Evolutionary conservation across 108 stramenopile species (phyloP).

Genomic region (Fistulifera solaris): DNA sequence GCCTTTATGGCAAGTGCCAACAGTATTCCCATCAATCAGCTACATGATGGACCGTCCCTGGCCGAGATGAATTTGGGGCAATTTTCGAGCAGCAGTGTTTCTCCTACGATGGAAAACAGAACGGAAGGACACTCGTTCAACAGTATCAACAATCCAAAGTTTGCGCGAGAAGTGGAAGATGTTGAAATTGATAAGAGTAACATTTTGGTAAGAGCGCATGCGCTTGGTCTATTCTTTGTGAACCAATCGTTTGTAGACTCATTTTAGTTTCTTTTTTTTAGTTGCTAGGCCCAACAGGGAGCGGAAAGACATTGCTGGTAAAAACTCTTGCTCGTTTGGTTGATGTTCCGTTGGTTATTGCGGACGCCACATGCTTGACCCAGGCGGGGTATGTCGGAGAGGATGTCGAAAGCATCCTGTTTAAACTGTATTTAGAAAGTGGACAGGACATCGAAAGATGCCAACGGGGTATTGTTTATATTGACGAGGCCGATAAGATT

Average conservation of each 20-base stretch:
- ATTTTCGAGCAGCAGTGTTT: constrained; percentile 33
- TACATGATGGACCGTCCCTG: constrained; percentile 18
- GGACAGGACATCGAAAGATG: constrained; percentile 91
- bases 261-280: constrained; percentile 10
- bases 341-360: constrained; percentile 91
- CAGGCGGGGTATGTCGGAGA: constrained; percentile 98
- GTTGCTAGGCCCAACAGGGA: constrained; percentile 77
- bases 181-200: constrained; percentile 94
- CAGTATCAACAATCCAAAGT: constrained; percentile 41
- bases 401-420: constrained; percentile 91
- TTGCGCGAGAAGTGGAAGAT: constrained; percentile 68
- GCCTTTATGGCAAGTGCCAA: neutral
- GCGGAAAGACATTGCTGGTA: constrained; percentile 87
- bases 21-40: neutral
- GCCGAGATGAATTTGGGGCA: constrained; percentile 62
- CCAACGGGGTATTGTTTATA: constrained; percentile 91
- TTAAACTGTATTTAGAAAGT: constrained; percentile 81
- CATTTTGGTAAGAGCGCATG: constrained; percentile 49
- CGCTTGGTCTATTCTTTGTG: constrained; percentile 43
- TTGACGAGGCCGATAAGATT: constrained; percentile 94
- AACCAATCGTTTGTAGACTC: constrained; percentile 33
- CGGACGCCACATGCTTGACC: constrained; percentile 94
- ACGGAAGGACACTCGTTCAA: constrained; percentile 16
- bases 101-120: constrained; percentile 5
- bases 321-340: constrained; percentile 90